Base-by-base conservation (phyloP, 352 stramenopile species). In the Phytophthora rubi region DNA sequence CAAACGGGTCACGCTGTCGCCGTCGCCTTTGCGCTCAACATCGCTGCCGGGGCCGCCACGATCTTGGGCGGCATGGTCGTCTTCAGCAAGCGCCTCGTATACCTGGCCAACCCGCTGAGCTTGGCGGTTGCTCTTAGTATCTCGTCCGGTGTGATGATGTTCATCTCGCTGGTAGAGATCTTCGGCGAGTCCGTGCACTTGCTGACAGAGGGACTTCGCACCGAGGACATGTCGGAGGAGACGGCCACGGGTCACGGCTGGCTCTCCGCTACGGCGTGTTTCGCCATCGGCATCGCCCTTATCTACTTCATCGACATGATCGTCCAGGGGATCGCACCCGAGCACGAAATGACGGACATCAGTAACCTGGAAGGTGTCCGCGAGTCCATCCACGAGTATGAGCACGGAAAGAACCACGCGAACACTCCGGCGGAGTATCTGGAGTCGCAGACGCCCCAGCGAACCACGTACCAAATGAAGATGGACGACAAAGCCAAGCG, bases 401-500 rank as follows among this genome's bases (percentile, higher is more conserved):
- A 73, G 39, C 37, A 47, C 12, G 55, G 15, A 2, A 75, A 81
- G 23, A 53, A 45, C 1, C 39, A 57, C 35, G 33, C 33, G 7
- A 39, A 39, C 37, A 81, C 8, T 2, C 33, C 33, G 8, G 33
- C 33, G 13, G 7, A 39, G 33, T 39, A 39, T 12, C 10, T 39
- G 33, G 33, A 39, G 33, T 39, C 33, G 33, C 33, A 39, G 8
- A 39, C 33, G 33, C 33, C 33, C 33, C 33, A 39, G 33, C 33
- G 33, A 0, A 39, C 33, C 33, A 39, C 33, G 8, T 39, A 39
- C 33, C 33, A 39, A 12, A 39, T 39, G 33, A 82, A 81, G 64
- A 64, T 83, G 21, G 62, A 71, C 42, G 75, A 85, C 16, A 18
- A 65, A 2, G 65, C 74, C 8, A 70, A 76, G 45, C 53, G 70